These are phyloP conservation scores for Corylus americana DNA, from an alignment of 306 rosid species.

Conservation along the genomic window DNA sequence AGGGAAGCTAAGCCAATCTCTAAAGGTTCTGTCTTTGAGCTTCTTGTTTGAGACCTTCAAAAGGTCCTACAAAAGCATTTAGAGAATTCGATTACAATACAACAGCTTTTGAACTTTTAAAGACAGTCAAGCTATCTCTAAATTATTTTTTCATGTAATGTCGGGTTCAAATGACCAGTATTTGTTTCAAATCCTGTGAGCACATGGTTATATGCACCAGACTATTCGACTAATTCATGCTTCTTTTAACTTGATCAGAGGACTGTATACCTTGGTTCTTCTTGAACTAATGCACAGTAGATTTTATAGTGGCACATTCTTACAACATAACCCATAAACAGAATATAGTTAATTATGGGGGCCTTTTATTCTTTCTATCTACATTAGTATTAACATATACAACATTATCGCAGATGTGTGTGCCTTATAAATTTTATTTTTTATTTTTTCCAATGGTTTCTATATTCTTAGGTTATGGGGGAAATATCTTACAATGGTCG, in stretches of 20 bases:
- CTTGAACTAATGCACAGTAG: background rate
- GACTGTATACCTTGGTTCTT: background rate
- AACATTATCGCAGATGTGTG: background rate
- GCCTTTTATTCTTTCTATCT: background rate
- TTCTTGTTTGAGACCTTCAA: background rate
- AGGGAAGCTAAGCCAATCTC: conserved; percentile 38
- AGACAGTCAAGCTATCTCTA: background rate
- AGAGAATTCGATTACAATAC: conserved; percentile 2
- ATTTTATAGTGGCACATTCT: background rate
- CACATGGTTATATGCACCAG: background rate
- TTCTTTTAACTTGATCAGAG: background rate
- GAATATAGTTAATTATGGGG: background rate
- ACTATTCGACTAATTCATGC: background rate
- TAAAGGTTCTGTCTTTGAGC: conserved; percentile 30
- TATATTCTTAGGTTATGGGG: conserved; percentile 38
- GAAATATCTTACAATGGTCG: conserved; percentile 67
- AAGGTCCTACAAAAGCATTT: background rate
- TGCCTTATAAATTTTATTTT: background rate
- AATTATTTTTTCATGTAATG: background rate
- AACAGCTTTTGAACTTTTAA: background rate
- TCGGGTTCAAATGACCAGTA: background rate
- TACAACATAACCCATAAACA: background rate
- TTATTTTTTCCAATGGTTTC: conserved; percentile 1
- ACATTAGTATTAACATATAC: background rate
- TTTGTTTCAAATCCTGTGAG: background rate